These are phyloP conservation scores for Drosera capensis DNA, from an alignment of 148 eudicot genomes.

Conservation along the genomic window DNA sequence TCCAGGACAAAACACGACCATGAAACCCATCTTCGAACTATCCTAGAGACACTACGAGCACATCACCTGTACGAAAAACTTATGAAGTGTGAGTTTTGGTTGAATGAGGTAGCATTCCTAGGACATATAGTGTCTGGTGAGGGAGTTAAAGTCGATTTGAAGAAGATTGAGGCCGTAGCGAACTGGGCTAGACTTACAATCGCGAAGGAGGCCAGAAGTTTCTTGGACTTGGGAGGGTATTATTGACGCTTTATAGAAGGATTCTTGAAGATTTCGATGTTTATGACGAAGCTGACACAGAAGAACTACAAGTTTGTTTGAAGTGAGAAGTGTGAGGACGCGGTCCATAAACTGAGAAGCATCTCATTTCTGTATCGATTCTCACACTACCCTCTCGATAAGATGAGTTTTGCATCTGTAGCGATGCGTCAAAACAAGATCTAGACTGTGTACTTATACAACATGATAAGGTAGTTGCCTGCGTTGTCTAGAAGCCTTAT, in stretches of 20 bases:
- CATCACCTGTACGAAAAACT: neutral
- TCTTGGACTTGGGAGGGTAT: neutral
- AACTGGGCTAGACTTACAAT: neutral
- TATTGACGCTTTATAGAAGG: neutral
- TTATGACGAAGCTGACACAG: neutral
- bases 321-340: neutral
- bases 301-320: neutral
- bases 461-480: neutral
- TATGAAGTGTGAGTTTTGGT: neutral
- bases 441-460: neutral
- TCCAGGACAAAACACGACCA: neutral
- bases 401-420: neutral
- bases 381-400: neutral
- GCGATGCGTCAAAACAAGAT: neutral
- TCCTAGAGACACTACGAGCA: neutral
- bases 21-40: neutral
- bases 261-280: neutral
- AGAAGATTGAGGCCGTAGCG: no score
- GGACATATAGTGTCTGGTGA: neutral
- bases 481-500: neutral
- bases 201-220: neutral
- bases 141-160: neutral
- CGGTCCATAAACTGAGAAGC: neutral
- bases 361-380: neutral
- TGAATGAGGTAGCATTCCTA: neutral